Base-by-base conservation (phyloP, 371 early-diverging fungal genomes). In the Syncephalastrum sp. region DNA sequence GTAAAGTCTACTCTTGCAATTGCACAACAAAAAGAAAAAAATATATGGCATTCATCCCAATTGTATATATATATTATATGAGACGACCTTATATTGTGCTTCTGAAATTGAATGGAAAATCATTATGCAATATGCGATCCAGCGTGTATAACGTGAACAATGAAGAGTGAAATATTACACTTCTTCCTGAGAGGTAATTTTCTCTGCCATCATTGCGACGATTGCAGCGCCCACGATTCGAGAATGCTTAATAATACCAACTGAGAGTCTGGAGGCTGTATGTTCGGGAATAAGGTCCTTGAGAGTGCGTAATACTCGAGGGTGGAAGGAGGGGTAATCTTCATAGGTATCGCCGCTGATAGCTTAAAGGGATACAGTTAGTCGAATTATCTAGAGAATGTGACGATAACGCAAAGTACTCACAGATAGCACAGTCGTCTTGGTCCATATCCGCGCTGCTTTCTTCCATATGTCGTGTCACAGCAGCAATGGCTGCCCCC, bases 331-430 rank as follows among this genome's bases (percentile, higher is more conserved):
- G 10, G 93, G 94, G 64, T 94, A 95, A 54, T 89, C 85, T 74
- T 91, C 89, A 67, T 88, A 95, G 59, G 93, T 77, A 48, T 85
- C 83, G 17, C 95, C 95, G 63, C 92, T 93, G 42, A 95, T 74
- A 10, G 79, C 79, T 79, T 50, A 41, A 46, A 3, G 29, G 23
- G 19, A 24, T 21, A n/a, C 10, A 33, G 5, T 33, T 10, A 12
- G 38, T 33, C 38, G 5, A 33, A 33, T 12, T 12, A 10, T 33
- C 38, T 10, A 47, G 43, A 38, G 16, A 25, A 38, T 13, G 29
- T 16, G n/a, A 10, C 5, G 15, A 46, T 47, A 43, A 19, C 25
- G 33, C 8, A 15, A 46, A 21, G 8, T 25, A 71, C 68, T 69
- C 88, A 65, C 92, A 90, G 41, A 95, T 89, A 8, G 91, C 87